Base-by-base conservation (phyloP, 139 green algal species). In the Yamagishiella unicocca region DNA sequence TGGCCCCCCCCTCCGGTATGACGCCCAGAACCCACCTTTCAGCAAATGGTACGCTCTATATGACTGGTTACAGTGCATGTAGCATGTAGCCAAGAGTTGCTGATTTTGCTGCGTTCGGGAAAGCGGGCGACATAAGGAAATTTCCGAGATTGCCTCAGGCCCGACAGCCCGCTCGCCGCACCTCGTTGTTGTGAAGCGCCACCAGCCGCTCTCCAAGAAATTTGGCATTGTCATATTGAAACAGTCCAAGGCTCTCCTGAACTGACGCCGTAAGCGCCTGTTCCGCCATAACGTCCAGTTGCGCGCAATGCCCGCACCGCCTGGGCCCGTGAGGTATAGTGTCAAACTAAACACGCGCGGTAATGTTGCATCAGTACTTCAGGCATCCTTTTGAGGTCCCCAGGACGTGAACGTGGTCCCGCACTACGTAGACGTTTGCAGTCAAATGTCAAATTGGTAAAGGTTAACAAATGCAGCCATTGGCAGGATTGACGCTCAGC, bases 151-250 rank as follows among this genome's bases (percentile, higher is more conserved):
- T 78, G 70, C 40, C 14, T 17, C 12, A 17, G 50, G 50, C 50
- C 14, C 50, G 33, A 40, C 12, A 35, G 24, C 38, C 42, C 22
- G 10, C 22, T 78, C 24, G 14, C 1, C 76, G 22, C 37, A 96
- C 94, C 92, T 98, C 95, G 17, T 78, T 94, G 64, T 86, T 77
- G 22, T 62, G 19, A 10, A 86, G 45, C 31, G 97, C 96, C 14
- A 96, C 91, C 9, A 99, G 92, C 17, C 97, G 91, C 73, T 99
- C 97, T 9, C 76, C 89, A 43, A 99, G 87, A 84, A 98, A 99
- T 21, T 78, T 87, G 5, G 97, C 97, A 83, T 98, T 98, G 24
- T 96, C 92, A 45, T 94, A 92, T n/a, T 97, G 79, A 67, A 94
- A 93, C 12, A 96, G 73, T 0, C 74, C 73, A 25, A 98, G 84